A percentile compares a stretch with the other conserved stretches of the same genome.
These are phyloP conservation scores for Erythrobasidium yunnanense DNA, from an alignment of 768 basidiomycete species.

Conservation along the genomic window DNA sequence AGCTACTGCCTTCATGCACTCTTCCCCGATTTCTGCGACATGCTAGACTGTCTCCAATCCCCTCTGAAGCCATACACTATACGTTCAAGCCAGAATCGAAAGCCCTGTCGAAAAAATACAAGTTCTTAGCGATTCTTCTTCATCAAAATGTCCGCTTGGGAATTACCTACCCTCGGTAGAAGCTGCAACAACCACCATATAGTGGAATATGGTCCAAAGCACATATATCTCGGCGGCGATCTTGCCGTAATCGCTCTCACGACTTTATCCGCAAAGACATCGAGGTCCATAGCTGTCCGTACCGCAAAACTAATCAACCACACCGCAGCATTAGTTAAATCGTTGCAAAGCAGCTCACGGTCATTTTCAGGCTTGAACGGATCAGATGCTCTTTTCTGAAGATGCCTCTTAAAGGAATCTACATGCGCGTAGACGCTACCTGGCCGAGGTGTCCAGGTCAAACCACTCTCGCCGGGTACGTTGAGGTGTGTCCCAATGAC, in stretches of 20 bases:
- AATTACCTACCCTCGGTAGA: not conserved
- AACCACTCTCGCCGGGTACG: too few relatives aligned
- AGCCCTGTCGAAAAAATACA: too few relatives aligned
- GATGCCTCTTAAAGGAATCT: not conserved
- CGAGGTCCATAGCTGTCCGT: not conserved
- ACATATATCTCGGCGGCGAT: not conserved
- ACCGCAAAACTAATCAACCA: not conserved
- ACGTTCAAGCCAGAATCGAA: too few relatives aligned
- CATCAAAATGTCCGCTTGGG: too few relatives aligned
- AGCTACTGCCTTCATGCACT: too few relatives aligned
- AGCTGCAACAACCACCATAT: not conserved
- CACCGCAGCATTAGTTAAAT: not conserved
- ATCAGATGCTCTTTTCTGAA: not conserved
- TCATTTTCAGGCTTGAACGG: not conserved
- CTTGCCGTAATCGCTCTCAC: not conserved
- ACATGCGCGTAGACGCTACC: not conserved
- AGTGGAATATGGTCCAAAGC: not conserved
- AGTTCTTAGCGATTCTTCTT: too few relatives aligned
- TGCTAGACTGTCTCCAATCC: too few relatives aligned
- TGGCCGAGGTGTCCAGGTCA: not conserved
- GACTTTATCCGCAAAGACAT: not conserved
- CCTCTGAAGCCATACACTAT: too few relatives aligned
- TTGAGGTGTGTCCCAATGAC: not conserved
- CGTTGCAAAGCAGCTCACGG: not conserved
- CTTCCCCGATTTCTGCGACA: too few relatives aligned